Percentiles rank a stretch among this genome's conserved stretches.
phyloP scores from a whole-genome alignment of 306 rosid species.

The Dicorynia guianensis region DNA sequence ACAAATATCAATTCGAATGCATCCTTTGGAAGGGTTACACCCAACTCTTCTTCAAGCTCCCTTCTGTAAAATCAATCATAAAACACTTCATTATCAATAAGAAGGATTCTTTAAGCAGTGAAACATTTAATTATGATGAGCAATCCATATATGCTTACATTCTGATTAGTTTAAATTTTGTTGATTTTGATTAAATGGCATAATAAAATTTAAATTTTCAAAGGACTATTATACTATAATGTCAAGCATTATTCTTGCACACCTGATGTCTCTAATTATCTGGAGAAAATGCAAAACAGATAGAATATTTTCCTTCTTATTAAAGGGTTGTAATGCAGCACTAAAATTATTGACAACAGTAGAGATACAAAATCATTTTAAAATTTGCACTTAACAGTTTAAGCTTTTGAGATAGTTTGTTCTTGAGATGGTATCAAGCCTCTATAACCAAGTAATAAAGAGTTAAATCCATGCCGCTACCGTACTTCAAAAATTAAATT shows the following conservation, averaged over 20 bases:
- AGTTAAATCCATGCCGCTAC: too few species aligned
- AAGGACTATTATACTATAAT: neutral
- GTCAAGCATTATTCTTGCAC: neutral
- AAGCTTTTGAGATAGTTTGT: too few species aligned
- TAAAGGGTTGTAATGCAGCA: neutral
- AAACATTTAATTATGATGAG: neutral
- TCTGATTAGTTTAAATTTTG: constrained; percentile 1
- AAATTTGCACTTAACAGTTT: too few species aligned
- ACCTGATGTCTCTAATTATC: neutral
- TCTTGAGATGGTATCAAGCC: too few species aligned
- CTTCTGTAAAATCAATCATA: constrained; percentile 64
- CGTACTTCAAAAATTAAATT: too few species aligned
- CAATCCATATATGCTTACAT: constrained; percentile 7
- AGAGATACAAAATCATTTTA: too few species aligned
- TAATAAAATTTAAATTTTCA: neutral
- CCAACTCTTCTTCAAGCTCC: constrained; percentile 97
- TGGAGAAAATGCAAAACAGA: neutral
- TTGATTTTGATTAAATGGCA: neutral
- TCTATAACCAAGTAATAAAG: too few species aligned
- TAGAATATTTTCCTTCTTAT: neutral
- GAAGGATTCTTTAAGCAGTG: neutral
- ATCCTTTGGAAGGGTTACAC: constrained; percentile 80
- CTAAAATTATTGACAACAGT: neutral
- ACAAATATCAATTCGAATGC: constrained; percentile 86
- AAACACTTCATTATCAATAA: constrained; percentile 20